A percentile compares a stretch with the other conserved stretches of the same genome.
phyloP scores from a whole-genome alignment of 1,284 basidiomycete species.

The Chalciporus sp. region DNA sequence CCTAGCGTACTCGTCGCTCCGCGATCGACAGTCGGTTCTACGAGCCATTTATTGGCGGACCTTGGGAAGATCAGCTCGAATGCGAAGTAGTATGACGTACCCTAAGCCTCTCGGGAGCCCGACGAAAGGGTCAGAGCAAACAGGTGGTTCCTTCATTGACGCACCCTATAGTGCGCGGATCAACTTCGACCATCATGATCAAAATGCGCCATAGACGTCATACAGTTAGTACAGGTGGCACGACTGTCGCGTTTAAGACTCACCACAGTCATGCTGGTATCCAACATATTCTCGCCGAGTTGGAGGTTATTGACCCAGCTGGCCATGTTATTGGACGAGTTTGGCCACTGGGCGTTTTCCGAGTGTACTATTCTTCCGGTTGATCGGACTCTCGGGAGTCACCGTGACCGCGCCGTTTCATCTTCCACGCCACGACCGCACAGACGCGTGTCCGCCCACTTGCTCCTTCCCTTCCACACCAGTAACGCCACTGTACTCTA shows the following conservation, averaged over 20 bases:
- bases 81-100: constrained; percentile 12
- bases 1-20: background rate
- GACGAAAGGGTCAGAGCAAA: background rate
- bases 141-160: background rate
- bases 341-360: too few species aligned
- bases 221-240: background rate
- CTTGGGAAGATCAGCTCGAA: background rate
- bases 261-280: background rate
- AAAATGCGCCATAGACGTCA: constrained; percentile 16
- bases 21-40: background rate
- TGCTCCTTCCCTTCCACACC: constrained; percentile 6
- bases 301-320: too few species aligned
- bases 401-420: constrained; percentile 7
- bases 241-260: constrained; percentile 17
- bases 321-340: too few species aligned
- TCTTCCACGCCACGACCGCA: constrained; percentile 9
- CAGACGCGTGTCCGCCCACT: constrained; percentile 12
- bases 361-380: too few species aligned
- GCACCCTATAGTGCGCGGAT: background rate
- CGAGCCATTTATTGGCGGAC: background rate
- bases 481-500: constrained; percentile 4
- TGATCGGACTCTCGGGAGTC: constrained; percentile 16
- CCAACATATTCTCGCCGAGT: background rate
- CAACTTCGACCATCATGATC: constrained; percentile 7
- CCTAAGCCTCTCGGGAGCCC: background rate